A percentile compares a stretch with the other conserved stretches of the same genome.
Evolutionary conservation across 2,329 filamentous ascomycete species (phyloP).

Genomic region (Aspergillus vadensis): DNA sequence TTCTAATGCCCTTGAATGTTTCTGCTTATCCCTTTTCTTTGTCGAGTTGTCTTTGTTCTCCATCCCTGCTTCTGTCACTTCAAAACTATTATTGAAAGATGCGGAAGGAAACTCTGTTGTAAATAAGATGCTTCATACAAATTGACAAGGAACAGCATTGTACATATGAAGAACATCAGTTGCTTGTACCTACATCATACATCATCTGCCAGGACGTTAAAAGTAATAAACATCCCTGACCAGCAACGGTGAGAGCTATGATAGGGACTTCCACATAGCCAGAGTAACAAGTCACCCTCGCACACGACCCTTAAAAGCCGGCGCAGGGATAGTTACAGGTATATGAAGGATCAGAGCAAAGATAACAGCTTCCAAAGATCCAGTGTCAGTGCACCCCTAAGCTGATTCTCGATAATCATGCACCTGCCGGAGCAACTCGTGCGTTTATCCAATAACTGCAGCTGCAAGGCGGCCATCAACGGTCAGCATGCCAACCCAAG

Average conservation of each 20-base stretch:
- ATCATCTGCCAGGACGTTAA: not conserved
- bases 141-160: constrained; percentile 4
- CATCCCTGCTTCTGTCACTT: not conserved
- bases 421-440: constrained; percentile 23
- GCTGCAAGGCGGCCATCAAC: constrained; percentile 16
- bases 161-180: constrained; percentile 8
- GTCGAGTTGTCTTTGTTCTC: not conserved
- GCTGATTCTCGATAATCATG: constrained; percentile 16
- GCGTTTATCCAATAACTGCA: constrained; percentile 16
- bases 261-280: not conserved
- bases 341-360: not conserved
- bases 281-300: not conserved
- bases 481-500: not conserved
- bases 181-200: not conserved
- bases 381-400: constrained; percentile 6
- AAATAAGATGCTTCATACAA: constrained; percentile 25
- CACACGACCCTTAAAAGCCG: not conserved
- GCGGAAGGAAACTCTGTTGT: constrained; percentile 16
- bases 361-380: not conserved
- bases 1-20: constrained; percentile 9
- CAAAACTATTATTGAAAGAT: not conserved
- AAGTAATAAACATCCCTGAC: not conserved
- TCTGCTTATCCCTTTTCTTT: not conserved
- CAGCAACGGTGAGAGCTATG: not conserved
- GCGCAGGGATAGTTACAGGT: constrained; percentile 4